Evolutionary conservation across 805 yeast genomes (phyloP).

Genomic region (Teunomyces pallodes): DNA sequence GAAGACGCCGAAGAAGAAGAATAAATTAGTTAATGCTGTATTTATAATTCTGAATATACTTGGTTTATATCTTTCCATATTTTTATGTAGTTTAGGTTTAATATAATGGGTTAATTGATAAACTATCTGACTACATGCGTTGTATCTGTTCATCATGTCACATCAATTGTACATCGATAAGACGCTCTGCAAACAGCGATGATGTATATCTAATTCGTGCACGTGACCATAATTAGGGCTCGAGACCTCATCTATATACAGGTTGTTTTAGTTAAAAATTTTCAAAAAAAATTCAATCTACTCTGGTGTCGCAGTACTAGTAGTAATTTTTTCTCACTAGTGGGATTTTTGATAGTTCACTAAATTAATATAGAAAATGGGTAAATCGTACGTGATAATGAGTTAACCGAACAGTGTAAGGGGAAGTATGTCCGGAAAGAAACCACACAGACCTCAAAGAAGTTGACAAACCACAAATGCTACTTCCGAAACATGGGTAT

Average conservation of each 20-base stretch:
- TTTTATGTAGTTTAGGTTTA: slow-evolving; percentile 10
- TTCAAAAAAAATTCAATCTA: slow-evolving; percentile 5
- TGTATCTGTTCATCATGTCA: no score
- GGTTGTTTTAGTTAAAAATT: slow-evolving; percentile 5
- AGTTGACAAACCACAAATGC: background rate
- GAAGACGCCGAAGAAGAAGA: slow-evolving; percentile 75
- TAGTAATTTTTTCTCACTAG: slow-evolving; percentile 3
- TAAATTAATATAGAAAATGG: slow-evolving; percentile 26
- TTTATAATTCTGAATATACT: slow-evolving; percentile 8
- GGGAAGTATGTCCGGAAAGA: background rate
- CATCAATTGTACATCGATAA: background rate
- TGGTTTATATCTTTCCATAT: slow-evolving; percentile 10
- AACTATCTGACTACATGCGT: no score
- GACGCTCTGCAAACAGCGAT: background rate
- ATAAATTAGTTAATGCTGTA: slow-evolving; percentile 42
- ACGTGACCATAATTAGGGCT: slow-evolving; percentile 4
- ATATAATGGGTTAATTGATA: slow-evolving; percentile 4
- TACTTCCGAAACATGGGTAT: no score
- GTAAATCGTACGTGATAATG: slow-evolving; percentile 36
- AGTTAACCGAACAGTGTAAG: background rate
- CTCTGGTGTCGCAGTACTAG: slow-evolving; percentile 2
- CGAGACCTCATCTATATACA: slow-evolving; percentile 3
- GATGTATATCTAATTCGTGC: background rate
- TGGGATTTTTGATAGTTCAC: slow-evolving; percentile 11
- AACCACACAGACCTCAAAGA: background rate